Base-by-base conservation (phyloP, 768 basidiomycete species). In the Trametes cinnabarina region DNA sequence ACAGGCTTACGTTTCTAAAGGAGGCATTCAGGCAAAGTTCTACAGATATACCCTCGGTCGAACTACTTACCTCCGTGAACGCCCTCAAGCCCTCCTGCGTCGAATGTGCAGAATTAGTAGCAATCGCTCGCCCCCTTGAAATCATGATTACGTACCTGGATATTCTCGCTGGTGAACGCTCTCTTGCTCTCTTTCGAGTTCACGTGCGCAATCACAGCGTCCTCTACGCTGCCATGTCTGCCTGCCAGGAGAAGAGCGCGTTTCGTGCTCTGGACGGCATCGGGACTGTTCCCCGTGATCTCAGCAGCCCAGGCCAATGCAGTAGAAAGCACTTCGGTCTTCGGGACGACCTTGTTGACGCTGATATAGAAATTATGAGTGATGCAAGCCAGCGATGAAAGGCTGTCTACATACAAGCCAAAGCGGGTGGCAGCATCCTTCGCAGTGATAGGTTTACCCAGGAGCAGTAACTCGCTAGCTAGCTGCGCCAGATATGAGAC, bases 241-340 rank as follows among this genome's bases (percentile, higher is more conserved):
- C 81, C 68, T 8, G 70, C 73, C 3, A 87, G 69, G 15, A 88
- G 51, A 9, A 94, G 73, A 1, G 79, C 87, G n/a, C 78, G 75
- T 69, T 93, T 94, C 3, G 90, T 87, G 44, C 82, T 78, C 63
- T 88, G 87, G 1, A 93, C 85, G 0, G 91, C 78, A 68, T 93
- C 92, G 0, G 92, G 92, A 1, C 89, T 91, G 64, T 88, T 89
- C 22, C 68, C 66, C 15, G 72, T 71, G 60, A 93, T 84, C 52
- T 80, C 73, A 51, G 76, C 72, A 3, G 92, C 91, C 55, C 84
- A 70, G 3, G 74, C 72, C 26, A 93, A 70, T 2, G 92, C 91
- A 8, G 83, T 77, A 6, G 80, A 62, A 11, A 93, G 64, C 2
- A 92, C 81, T 41, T 83, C 66, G 0, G 74, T 64, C 35, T 75